Conservation (phyloP, 1,139 yeast species). For the Geotrichum aggregatum region DNA sequence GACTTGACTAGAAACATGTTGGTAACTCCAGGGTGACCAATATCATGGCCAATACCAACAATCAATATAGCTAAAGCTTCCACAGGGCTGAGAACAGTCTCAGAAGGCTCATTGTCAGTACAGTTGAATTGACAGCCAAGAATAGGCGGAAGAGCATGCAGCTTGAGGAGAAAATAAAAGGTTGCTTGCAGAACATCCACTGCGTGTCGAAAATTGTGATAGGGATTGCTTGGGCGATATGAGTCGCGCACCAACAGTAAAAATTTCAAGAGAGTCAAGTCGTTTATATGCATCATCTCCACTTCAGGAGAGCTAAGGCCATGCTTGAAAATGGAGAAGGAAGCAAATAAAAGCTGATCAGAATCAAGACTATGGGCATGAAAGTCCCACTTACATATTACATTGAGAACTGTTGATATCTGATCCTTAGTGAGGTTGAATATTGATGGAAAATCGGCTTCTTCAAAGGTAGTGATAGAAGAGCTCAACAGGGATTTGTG, state of each 20-base stretch:
- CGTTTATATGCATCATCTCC: constrained; percentile 36
- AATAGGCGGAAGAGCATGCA: constrained; percentile 45
- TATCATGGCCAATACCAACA: constrained; percentile 92
- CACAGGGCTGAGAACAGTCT: constrained; percentile 34
- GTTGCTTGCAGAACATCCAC: constrained; percentile 93
- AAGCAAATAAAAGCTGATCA: constrained; percentile 65
- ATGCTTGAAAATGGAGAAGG: constrained; percentile 51
- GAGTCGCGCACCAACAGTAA: constrained; percentile 65
- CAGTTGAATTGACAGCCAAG: neutral
- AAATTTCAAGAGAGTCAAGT: constrained; percentile 52
- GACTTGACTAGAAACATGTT: constrained; percentile 63
- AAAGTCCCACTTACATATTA: constrained; percentile 43
- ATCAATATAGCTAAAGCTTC: constrained; percentile 60
- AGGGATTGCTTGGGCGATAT: constrained; percentile 79
- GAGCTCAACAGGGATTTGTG: neutral
- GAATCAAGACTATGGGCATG: constrained; percentile 64
- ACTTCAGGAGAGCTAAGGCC: constrained; percentile 42
- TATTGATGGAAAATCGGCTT: constrained; percentile 2
- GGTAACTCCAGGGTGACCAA: constrained; percentile 94
- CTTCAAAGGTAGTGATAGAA: neutral
- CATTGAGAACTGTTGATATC: neutral
- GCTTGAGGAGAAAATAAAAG: constrained; percentile 54
- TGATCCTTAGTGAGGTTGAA: constrained; percentile 14
- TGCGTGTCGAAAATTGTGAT: constrained; percentile 94
- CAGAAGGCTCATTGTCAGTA: neutral